A percentile compares a stretch with the other conserved stretches of the same genome.
Conservation (phyloP, 306 rosid species). For the Quercus agrifolia region DNA sequence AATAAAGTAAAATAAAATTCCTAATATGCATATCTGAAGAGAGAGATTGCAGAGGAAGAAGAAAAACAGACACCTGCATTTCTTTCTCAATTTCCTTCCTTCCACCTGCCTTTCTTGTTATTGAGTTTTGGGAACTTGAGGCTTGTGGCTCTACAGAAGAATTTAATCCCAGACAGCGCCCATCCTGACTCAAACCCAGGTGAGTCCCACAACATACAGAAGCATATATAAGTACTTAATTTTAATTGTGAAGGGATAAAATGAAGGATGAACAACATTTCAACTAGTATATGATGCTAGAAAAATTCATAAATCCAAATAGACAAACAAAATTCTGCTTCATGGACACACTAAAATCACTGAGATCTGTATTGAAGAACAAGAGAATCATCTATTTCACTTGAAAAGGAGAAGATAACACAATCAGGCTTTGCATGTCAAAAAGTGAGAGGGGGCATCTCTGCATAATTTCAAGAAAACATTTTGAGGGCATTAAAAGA, state of each 20-base stretch:
- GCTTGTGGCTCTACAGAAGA: constrained; percentile 50
- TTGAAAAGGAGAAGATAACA: background rate
- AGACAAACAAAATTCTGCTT: background rate
- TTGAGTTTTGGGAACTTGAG: constrained; percentile 53
- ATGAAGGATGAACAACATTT: too few relatives aligned
- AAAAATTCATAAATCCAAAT: background rate
- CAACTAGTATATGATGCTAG: too few relatives aligned
- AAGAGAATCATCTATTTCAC: background rate
- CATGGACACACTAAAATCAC: background rate
- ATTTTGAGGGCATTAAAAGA: background rate
- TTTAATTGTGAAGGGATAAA: background rate
- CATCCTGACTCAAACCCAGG: constrained; percentile 48
- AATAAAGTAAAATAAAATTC: background rate
- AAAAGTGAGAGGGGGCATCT: background rate
- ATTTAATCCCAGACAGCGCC: constrained; percentile 62
- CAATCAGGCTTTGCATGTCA: background rate
- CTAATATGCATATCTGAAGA: constrained; percentile 9
- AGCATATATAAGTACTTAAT: background rate
- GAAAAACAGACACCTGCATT: constrained; percentile 63
- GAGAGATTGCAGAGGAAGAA: constrained; percentile 11
- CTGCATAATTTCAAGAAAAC: background rate
- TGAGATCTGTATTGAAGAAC: background rate
- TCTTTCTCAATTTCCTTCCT: constrained; percentile 75
- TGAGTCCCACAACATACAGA: constrained; percentile 19
- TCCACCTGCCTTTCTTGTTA: constrained; percentile 92